Conservation (phyloP, 2,329 filamentous ascomycete genomes). For the Tolypocladium cylindrosporum region DNA sequence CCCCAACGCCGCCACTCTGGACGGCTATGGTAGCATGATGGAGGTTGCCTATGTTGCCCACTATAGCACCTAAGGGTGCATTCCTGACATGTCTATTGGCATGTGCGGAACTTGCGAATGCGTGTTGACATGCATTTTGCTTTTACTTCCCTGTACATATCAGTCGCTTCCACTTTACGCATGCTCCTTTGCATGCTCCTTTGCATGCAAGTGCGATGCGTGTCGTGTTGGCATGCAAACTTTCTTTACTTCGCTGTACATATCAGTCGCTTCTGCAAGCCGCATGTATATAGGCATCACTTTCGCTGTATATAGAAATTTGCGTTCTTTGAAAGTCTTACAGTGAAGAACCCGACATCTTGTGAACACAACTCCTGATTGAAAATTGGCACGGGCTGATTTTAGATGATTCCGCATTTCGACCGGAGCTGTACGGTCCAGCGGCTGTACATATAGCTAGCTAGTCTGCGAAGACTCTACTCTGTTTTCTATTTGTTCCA, state of each 20-base stretch:
- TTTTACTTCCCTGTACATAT: conserved; percentile 8
- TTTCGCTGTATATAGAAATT: neutral
- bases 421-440: neutral
- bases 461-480: neutral
- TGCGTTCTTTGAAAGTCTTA: neutral
- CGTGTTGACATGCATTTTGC: neutral
- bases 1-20: conserved; percentile 35
- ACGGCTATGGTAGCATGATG: conserved; percentile 37
- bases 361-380: neutral
- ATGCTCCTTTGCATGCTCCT: conserved; percentile 1
- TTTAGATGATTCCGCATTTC: neutral
- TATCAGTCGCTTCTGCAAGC: conserved; percentile 1
- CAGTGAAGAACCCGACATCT: neutral
- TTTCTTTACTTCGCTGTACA: neutral
- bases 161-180: conserved; percentile 1
- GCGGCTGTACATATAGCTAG: neutral
- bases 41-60: conserved; percentile 42
- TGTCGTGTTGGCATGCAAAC: neutral
- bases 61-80: conserved; percentile 13
- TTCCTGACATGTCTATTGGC: neutral
- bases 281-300: conserved; percentile 1
- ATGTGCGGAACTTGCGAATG: neutral
- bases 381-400: neutral
- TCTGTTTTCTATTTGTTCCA: conserved; percentile 2
- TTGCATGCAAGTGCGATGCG: neutral